Evolutionary conservation across 2,329 filamentous ascomycete genomes (phyloP).

Genomic region (Cercospora citrullina): DNA sequence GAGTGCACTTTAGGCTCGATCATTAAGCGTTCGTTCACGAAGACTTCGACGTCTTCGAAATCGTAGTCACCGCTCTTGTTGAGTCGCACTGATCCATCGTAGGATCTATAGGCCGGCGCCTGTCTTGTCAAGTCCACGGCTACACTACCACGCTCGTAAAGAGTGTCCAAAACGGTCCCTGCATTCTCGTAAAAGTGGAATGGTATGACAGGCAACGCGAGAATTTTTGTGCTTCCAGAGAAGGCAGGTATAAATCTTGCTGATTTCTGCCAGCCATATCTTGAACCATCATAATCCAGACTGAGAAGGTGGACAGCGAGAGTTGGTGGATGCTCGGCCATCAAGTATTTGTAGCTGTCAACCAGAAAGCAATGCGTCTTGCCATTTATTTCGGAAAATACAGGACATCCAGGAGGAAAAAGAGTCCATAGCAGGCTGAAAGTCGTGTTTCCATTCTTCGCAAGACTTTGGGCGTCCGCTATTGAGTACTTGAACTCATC

Average conservation of each 20-base stretch:
- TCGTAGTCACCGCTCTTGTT: constrained; percentile 17
- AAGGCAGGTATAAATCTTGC: constrained; percentile 13
- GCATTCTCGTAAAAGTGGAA: constrained; percentile 14
- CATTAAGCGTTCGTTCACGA: constrained; percentile 20
- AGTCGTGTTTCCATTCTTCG: constrained; percentile 22
- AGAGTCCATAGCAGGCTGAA: constrained; percentile 27
- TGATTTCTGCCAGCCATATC: constrained; percentile 20
- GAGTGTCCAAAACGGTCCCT: background rate
- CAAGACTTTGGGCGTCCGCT: constrained; percentile 14
- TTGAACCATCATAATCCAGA: constrained; percentile 20
- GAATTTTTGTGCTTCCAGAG: constrained; percentile 16
- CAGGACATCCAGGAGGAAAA: constrained; percentile 21
- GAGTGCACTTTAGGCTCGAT: constrained; percentile 21
- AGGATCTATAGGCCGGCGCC: constrained; percentile 18
- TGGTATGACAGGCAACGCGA: constrained; percentile 14
- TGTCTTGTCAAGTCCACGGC: constrained; percentile 4
- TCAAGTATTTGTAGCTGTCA: constrained; percentile 20
- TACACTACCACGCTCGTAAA: constrained; percentile 12
- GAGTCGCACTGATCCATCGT: constrained; percentile 17
- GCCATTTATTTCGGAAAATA: constrained; percentile 11
- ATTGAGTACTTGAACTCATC: constrained; percentile 16
- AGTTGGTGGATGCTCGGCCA: constrained; percentile 13
- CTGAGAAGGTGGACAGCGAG: constrained; percentile 14
- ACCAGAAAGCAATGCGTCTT: constrained; percentile 20
- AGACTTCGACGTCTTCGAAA: constrained; percentile 21